Conservation (phyloP, 768 basidiomycete genomes). For the Podaxis rugospora region DNA sequence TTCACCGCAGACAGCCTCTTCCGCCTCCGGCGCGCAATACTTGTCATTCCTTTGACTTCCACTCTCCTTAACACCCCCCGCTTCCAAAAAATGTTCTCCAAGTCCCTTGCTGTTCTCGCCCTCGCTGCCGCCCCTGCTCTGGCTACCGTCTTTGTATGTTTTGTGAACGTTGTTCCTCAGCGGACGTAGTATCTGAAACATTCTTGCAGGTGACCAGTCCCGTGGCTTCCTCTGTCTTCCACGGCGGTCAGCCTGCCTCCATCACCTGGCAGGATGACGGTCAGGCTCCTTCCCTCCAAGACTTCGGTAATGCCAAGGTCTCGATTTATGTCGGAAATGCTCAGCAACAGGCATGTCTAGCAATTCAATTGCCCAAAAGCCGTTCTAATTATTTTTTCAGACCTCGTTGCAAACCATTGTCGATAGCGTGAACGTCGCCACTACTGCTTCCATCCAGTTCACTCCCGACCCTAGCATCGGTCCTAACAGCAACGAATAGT, state of each 20-base stretch:
- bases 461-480: slow-evolving; percentile 50
- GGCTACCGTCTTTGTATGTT: slow-evolving; percentile 54
- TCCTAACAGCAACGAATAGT: slow-evolving; percentile 55
- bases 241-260: slow-evolving; percentile 44
- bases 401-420: slow-evolving; percentile 53
- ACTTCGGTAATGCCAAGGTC: slow-evolving; percentile 48
- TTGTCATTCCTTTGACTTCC: slow-evolving; percentile 18
- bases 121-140: slow-evolving; percentile 48
- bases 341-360: slow-evolving; percentile 46
- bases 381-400: slow-evolving; percentile 23
- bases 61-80: slow-evolving; percentile 38
- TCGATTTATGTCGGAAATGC: slow-evolving; percentile 64
- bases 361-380: neutral
- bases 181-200: neutral
- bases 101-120: slow-evolving; percentile 43
- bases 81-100: slow-evolving; percentile 48
- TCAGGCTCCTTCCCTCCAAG: slow-evolving; percentile 37
- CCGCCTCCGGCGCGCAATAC: slow-evolving; percentile 3
- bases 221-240: slow-evolving; percentile 36
- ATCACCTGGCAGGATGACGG: slow-evolving; percentile 61
- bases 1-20: slow-evolving; percentile 13
- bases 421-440: slow-evolving; percentile 47
- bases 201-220: slow-evolving; percentile 54
- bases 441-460: slow-evolving; percentile 40
- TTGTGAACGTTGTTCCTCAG: slow-evolving; percentile 10